Percentiles rank a stretch among this genome's conserved stretches.
These are phyloP conservation scores for Ophiostoma triangulosporum DNA, from an alignment of 2,329 filamentous ascomycete species.

Conservation along the genomic window DNA sequence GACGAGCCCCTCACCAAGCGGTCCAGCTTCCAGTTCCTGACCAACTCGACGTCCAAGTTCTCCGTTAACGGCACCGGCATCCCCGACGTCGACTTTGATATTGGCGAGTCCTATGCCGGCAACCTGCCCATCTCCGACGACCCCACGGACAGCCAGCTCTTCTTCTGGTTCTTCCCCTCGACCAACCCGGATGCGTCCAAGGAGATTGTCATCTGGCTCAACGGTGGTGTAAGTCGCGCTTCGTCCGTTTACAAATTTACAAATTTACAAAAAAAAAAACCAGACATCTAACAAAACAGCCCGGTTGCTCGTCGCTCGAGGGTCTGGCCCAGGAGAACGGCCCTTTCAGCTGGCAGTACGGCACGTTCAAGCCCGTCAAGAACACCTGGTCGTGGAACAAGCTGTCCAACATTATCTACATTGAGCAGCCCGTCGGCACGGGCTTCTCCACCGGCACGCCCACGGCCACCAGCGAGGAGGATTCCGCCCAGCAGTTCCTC, in stretches of 20 bases:
- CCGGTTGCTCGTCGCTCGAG: slow-evolving; percentile 48
- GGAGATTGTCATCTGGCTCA: slow-evolving; percentile 50
- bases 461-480: slow-evolving; percentile 51
- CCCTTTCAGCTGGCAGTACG: slow-evolving; percentile 56
- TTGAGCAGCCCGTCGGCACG: slow-evolving; percentile 54
- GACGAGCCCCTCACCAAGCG: background rate
- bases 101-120: slow-evolving; percentile 53
- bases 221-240: slow-evolving; percentile 31
- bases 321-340: slow-evolving; percentile 68
- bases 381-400: slow-evolving; percentile 66
- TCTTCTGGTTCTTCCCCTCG: slow-evolving; percentile 56
- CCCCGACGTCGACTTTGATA: slow-evolving; percentile 56
- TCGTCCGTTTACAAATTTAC: background rate
- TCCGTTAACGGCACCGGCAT: slow-evolving; percentile 50
- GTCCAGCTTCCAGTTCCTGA: slow-evolving; percentile 9
- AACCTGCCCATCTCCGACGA: slow-evolving; percentile 41
- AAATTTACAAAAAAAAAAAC: too few relatives aligned
- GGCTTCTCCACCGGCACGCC: slow-evolving; percentile 55
- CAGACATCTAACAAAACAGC: slow-evolving; percentile 23
- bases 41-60: slow-evolving; percentile 26
- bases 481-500: slow-evolving; percentile 57
- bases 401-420: slow-evolving; percentile 64
- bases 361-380: slow-evolving; percentile 48
- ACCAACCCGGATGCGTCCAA: slow-evolving; percentile 34
- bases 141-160: slow-evolving; percentile 37